A percentile compares a stretch with the other conserved stretches of the same genome.
Conservation (phyloP, 306 rosid genomes). For the Vachellia collinsii region DNA sequence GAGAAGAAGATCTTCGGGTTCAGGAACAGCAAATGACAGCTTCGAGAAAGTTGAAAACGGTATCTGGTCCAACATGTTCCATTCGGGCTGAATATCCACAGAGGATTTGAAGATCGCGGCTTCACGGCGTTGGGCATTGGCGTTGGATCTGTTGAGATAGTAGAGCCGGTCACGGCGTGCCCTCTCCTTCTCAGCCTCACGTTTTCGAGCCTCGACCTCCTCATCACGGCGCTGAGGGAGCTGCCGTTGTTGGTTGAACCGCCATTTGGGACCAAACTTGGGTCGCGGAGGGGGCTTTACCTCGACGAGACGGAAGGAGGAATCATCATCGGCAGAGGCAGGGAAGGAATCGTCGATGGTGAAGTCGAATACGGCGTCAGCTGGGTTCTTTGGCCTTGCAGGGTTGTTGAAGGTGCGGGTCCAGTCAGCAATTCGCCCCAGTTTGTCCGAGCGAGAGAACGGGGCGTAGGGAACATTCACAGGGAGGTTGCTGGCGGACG, state of each 20-base stretch:
- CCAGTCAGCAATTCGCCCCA: conserved; percentile 92
- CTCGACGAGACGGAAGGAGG: conserved; percentile 78
- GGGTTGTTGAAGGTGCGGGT: conserved; percentile 78
- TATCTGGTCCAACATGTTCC: conserved; percentile 96
- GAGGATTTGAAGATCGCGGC: conserved; percentile 87
- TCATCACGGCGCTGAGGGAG: conserved; percentile 94
- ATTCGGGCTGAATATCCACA: conserved; percentile 90
- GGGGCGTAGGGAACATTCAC: conserved; percentile 85
- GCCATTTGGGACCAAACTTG: conserved; percentile 85
- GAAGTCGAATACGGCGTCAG: conserved; percentile 86
- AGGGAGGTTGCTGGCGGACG: conserved; percentile 55
- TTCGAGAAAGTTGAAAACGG: conserved; percentile 88
- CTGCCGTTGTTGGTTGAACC: conserved; percentile 80
- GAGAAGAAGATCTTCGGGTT: conserved; percentile 80
- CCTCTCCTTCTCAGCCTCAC: conserved; percentile 88
- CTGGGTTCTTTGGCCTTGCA: conserved; percentile 61
- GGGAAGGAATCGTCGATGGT: conserved; percentile 86
- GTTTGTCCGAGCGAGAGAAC: conserved; percentile 86
- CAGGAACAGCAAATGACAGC: conserved; percentile 82
- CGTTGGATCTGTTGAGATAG: conserved; percentile 73
- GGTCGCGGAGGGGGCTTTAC: conserved; percentile 92
- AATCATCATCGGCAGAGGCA: conserved; percentile 54
- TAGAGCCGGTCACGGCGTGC: conserved; percentile 88
- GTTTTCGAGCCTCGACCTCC: conserved; percentile 81
- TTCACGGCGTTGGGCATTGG: conserved; percentile 66